Evolutionary conservation across 257 asterid species (phyloP).

Genomic region (Solanum chiquidenum): DNA sequence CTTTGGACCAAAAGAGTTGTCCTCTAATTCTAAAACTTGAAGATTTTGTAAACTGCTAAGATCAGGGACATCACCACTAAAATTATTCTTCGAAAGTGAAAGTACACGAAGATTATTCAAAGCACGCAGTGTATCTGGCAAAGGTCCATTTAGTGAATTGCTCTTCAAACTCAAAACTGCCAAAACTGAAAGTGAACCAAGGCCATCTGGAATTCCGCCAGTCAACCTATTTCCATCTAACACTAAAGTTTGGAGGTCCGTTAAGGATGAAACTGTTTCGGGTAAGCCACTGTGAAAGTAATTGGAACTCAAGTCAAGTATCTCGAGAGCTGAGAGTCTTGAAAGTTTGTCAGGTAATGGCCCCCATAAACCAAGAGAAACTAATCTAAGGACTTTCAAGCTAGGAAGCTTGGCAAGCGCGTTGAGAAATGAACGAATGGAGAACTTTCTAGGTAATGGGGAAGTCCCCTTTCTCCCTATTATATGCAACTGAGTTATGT

Average conservation of each 20-base stretch:
- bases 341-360: conserved; percentile 35
- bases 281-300: conserved; percentile 55
- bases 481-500: conserved; percentile 75
- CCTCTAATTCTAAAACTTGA: conserved; percentile 58
- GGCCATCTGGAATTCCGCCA: conserved; percentile 40
- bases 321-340: conserved; percentile 57
- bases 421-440: conserved; percentile 48
- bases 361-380: conserved; percentile 85
- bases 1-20: conserved; percentile 54
- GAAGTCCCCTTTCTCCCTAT: conserved; percentile 30
- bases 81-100: conserved; percentile 51
- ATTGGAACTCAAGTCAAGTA: conserved; percentile 73
- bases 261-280: conserved; percentile 25
- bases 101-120: conserved; percentile 56
- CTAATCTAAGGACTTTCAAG: conserved; percentile 70
- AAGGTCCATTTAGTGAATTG: conserved; percentile 45
- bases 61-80: conserved; percentile 75
- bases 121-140: conserved; percentile 44
- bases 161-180: conserved; percentile 54
- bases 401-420: conserved; percentile 42
- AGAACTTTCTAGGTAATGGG: conserved; percentile 50
- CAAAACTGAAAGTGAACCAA: conserved; percentile 46
- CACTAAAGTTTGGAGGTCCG: conserved; percentile 50
- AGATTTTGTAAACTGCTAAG: conserved; percentile 50
- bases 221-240: conserved; percentile 58